Base-by-base conservation (phyloP, 805 yeast species). In the Metschnikowia sp. region DNA sequence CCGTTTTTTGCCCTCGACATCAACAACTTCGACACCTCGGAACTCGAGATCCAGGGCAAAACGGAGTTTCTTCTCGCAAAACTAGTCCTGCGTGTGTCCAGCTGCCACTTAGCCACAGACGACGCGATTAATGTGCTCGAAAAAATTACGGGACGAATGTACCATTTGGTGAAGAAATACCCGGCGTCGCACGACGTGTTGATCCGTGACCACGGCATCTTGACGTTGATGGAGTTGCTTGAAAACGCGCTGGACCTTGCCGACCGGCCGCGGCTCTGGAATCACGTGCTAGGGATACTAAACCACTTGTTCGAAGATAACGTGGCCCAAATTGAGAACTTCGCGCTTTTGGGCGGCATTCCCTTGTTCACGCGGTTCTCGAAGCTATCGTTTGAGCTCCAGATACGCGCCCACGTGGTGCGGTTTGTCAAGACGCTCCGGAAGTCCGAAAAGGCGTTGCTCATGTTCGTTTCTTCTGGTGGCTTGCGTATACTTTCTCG, bases 391-490 rank as follows among this genome's bases (percentile, higher is more conserved):
- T 68, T 60, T 45, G 69, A 66, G 26, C 36, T 59, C n/a, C 56
- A 53, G 10, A 64, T 69, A 9, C 57, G 74, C 38, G 48, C 60
- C 10, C 74, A 73, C 50, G 76, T 72, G 12, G 70, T 66, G 8
- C 53, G 57, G 33, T 72, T 73, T 45, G 60, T 72, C 10, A 53
- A 63, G 32, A 56, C 59, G 13, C 63, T 74, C 22, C 53, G 60
- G 22, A 52, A 57, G n/a, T 70, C 75, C 9, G 69, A 66, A 12
- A 55, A 52, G 22, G 69, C 75, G 1, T 50, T 75, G 10, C 59
- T 69, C 4, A 63, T 68, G 66, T 72, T 76, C 49, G 65, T 76
- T 4, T 70, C 77, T 3, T 63, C 73, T 43, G 81, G 81, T 3
- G 78, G 79, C 0, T 59, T 78, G 18, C 60, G 70, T 30, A 69